Evolutionary conservation across 1,284 basidiomycete species (phyloP).

Genomic region (Malassezia slooffiae): DNA sequence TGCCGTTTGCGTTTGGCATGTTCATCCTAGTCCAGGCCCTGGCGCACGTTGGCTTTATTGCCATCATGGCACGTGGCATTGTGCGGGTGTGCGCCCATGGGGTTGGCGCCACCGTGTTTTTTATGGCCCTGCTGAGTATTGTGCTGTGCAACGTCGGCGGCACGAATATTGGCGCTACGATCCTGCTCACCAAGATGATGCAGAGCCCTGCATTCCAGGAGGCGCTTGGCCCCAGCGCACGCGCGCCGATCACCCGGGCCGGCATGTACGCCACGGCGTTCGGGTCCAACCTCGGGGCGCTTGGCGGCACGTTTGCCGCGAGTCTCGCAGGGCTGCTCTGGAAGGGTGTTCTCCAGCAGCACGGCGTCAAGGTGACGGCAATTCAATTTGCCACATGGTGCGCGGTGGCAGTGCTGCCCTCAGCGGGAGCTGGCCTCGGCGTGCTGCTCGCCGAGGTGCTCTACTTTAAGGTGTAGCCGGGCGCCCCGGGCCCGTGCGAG

Average conservation of each 20-base stretch:
- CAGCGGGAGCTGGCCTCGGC: constrained; percentile 36
- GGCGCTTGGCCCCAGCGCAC: constrained; percentile 5
- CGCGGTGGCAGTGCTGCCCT: constrained; percentile 47
- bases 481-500: too few species aligned
- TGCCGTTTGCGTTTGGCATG: constrained; percentile 88
- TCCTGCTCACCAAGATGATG: constrained; percentile 63
- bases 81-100: constrained; percentile 48
- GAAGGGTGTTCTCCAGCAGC: constrained; percentile 66
- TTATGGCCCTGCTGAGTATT: constrained; percentile 54
- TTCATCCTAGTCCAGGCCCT: constrained; percentile 87
- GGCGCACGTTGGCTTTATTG: constrained; percentile 77
- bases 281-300: constrained; percentile 81
- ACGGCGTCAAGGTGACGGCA: constrained; percentile 61
- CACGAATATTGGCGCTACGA: constrained; percentile 91
- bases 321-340: constrained; percentile 83
- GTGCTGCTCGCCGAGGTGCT: constrained; percentile 41
- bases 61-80: constrained; percentile 67
- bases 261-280: constrained; percentile 59
- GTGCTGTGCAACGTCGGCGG: constrained; percentile 77
- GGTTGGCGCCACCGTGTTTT: constrained; percentile 50
- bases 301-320: constrained; percentile 78
- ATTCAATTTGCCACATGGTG: constrained; percentile 66
- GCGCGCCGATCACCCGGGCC: constrained; percentile 33
- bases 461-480: too few species aligned
- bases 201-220: constrained; percentile 42